phyloP scores from a whole-genome alignment of 2,329 filamentous ascomycete genomes.

The Parastagonospora avenae region DNA sequence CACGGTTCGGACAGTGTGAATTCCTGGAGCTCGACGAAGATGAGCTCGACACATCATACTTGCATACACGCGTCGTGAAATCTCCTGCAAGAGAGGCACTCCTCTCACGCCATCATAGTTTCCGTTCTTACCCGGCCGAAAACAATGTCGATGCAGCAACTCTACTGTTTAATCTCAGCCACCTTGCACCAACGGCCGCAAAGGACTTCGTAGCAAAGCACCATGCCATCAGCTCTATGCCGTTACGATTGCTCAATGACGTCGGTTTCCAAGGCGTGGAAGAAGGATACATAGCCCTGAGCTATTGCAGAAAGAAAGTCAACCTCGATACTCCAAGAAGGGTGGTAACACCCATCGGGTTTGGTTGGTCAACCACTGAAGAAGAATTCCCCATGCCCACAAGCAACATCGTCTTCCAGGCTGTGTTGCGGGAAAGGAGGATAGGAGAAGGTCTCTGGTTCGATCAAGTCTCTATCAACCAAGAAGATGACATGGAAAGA shows the following conservation, averaged over 20 bases:
- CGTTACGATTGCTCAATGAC: constrained; percentile 48
- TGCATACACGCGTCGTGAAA: constrained; percentile 30
- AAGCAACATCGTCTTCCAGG: constrained; percentile 47
- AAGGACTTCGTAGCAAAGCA: constrained; percentile 38
- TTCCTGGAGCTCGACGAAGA: constrained; percentile 38
- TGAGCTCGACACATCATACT: constrained; percentile 36
- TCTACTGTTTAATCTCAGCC: constrained; percentile 32
- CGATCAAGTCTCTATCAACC: constrained; percentile 53
- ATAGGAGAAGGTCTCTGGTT: constrained; percentile 51
- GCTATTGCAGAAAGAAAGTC: constrained; percentile 49
- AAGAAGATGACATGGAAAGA: constrained; percentile 48
- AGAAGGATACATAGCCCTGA: constrained; percentile 50
- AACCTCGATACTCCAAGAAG: constrained; percentile 30
- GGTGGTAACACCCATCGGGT: constrained; percentile 31
- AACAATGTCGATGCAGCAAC: constrained; percentile 24
- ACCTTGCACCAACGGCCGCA: constrained; percentile 35
- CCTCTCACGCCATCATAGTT: constrained; percentile 18
- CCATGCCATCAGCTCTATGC: constrained; percentile 20
- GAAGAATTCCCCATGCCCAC: constrained; percentile 49
- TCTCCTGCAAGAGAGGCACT: constrained; percentile 22
- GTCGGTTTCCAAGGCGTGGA: constrained; percentile 38
- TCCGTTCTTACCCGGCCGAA: constrained; percentile 3
- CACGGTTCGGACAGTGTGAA: constrained; percentile 30
- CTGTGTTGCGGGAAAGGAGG: constrained; percentile 46
- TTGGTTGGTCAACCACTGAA: constrained; percentile 41